Percentiles rank a stretch among this genome's conserved stretches.
phyloP scores from a whole-genome alignment of 805 yeast species.

The Saturnispora hagleri region DNA sequence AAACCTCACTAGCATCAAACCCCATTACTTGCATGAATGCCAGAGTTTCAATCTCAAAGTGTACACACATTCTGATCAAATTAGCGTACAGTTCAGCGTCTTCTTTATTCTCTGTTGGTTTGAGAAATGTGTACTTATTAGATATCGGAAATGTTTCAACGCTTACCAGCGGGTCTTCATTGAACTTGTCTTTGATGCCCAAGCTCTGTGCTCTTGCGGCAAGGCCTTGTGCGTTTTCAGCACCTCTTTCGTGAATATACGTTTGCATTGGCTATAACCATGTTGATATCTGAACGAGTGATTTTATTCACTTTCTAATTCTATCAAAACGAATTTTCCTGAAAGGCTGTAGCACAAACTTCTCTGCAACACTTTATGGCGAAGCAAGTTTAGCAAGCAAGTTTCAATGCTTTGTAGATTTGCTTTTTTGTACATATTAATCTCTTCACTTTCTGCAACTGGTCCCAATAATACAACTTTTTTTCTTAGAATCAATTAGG shows the following conservation, averaged over 20 bases:
- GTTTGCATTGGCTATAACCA: conserved; percentile 8
- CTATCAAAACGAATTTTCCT: not conserved
- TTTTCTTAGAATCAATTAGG: not conserved
- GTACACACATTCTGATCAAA: conserved; percentile 12
- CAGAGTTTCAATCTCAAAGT: conserved; percentile 14
- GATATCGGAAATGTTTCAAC: conserved; percentile 10
- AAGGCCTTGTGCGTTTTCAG: conserved; percentile 6
- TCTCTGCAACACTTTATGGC: not conserved
- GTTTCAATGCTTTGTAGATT: not conserved
- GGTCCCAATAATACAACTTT: not conserved
- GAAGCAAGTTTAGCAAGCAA: too few relatives aligned
- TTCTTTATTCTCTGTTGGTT: conserved; percentile 6
- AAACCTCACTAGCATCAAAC: conserved; percentile 7
- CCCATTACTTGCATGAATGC: conserved; percentile 14
- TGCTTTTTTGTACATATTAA: not conserved
- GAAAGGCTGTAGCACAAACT: not conserved
- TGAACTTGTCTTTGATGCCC: conserved; percentile 12
- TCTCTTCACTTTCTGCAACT: not conserved
- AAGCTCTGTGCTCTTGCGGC: conserved; percentile 7
- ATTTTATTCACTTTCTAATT: not conserved
- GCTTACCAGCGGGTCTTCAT: conserved; percentile 9
- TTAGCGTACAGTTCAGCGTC: conserved; percentile 10
- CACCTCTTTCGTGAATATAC: conserved; percentile 8
- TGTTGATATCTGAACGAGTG: not conserved
- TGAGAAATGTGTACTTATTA: conserved; percentile 6